Evolutionary conservation across 1,284 basidiomycete genomes (phyloP), one percentile per base, ranked within the genome.

Genomic region (Volvariella volvacea): DNA sequence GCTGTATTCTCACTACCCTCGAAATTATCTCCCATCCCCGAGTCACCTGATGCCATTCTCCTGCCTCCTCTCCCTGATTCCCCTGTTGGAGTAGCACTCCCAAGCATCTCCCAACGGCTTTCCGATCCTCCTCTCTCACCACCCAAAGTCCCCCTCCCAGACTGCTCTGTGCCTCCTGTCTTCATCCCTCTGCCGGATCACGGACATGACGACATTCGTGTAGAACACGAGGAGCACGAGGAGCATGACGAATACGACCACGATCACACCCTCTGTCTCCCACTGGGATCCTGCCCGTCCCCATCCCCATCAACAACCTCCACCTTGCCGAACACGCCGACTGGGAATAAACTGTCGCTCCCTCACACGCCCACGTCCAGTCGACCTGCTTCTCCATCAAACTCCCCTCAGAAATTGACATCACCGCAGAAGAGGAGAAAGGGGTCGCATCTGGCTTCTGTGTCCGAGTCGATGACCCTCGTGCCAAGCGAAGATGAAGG

Each of bases 11-110:
- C 44, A 45, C 22, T 43, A 45, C 37, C 47, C 42, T 41, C 44
- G 20, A 43, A 39, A 17, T 38, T 43, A 2, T 32, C 52, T 16
- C 42, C 41, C 32, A 21, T 31, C 15, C 43, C 48, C 30, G 48
- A 48, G 16, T 44, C 41, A 19, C 52, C 48, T 15, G 51, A 46
- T 3, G 54, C 53, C 21, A 53, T 50, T 39, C 53, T 51, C 14
- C 48, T 45, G 14, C 51, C 50, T 4, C 53, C 52, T 1, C 54
- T 50, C 22, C 39, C 44, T n/a, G 36, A 39, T n/a, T 50, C 46
- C 3, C 47, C 48, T 15, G 33, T 52, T 21, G 51, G 51, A 46
- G 38, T 47, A 22, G 31, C 41, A 31, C 42, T 43, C 16, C 43
- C 22, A 36, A 40, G 15, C 25, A 25, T 34, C 38, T 22, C 15